Evolutionary conservation across 495 filamentous ascomycete species (phyloP).

Genomic region (Aspergillus egyptiacus): DNA sequence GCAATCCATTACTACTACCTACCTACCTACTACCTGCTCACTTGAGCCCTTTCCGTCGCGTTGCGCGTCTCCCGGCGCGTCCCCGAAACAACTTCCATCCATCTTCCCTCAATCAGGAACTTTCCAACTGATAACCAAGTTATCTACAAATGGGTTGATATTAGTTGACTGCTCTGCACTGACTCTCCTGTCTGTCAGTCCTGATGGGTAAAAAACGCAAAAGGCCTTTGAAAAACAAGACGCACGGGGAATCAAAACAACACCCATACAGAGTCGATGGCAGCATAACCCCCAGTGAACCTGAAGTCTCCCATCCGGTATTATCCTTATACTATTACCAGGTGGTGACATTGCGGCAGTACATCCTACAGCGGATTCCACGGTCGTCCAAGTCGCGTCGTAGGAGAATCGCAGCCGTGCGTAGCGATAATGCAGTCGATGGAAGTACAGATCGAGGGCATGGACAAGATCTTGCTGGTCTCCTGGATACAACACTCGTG

Average conservation of each 20-base stretch:
- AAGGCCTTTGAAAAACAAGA: slow-evolving; percentile 32
- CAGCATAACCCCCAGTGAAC: slow-evolving; percentile 10
- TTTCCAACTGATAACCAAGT: background rate
- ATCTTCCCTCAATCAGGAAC: background rate
- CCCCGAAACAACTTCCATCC: background rate
- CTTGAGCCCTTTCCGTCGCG: background rate
- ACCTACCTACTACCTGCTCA: background rate
- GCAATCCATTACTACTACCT: too few relatives aligned
- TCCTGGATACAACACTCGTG: slow-evolving; percentile 67
- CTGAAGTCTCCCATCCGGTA: slow-evolving; percentile 50
- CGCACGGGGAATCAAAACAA: slow-evolving; percentile 16
- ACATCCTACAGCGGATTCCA: slow-evolving; percentile 53
- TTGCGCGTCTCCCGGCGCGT: slow-evolving; percentile 9
- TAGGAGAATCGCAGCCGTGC: slow-evolving; percentile 40
- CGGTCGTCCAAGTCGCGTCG: slow-evolving; percentile 46
- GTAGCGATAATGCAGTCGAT: slow-evolving; percentile 3
- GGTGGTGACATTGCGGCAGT: slow-evolving; percentile 64
- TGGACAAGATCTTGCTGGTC: slow-evolving; percentile 32
- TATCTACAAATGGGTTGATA: background rate
- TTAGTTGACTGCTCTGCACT: background rate
- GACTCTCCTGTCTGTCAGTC: background rate
- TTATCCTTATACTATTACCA: slow-evolving; percentile 68
- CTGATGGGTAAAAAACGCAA: slow-evolving; percentile 43
- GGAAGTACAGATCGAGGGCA: background rate
- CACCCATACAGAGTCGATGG: slow-evolving; percentile 12